Conservation (phyloP, 495 filamentous ascomycete species). For the Pseudotulostoma volvatum region DNA sequence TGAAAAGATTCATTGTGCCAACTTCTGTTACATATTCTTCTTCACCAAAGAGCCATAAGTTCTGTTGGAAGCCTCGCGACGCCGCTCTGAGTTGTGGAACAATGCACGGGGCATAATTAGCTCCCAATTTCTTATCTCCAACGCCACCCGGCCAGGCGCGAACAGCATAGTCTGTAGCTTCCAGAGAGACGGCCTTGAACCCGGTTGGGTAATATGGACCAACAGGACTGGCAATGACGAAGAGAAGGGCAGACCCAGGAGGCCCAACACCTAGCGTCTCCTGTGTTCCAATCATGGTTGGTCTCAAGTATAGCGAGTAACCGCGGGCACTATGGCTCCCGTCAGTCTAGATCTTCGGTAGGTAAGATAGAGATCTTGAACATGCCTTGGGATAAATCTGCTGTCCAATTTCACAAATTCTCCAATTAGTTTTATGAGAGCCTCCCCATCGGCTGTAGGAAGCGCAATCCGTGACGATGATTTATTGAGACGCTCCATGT, state of each 20-base stretch:
- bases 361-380: constrained; percentile 2
- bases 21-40: constrained; percentile 93
- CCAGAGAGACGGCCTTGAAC: constrained; percentile 88
- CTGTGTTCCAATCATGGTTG: constrained; percentile 95
- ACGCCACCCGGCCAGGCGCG: constrained; percentile 96
- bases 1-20: constrained; percentile 96
- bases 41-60: constrained; percentile 89
- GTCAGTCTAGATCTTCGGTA: too few relatives aligned
- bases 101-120: constrained; percentile 95
- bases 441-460: constrained; percentile 57
- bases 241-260: constrained; percentile 80
- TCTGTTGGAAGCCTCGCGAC: constrained; percentile 85
- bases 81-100: constrained; percentile 84
- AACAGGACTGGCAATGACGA: constrained; percentile 88
- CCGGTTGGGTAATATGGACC: constrained; percentile 96
- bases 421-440: constrained; percentile 63
- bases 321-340: constrained; percentile 49
- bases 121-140: constrained; percentile 92
- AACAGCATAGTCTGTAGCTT: constrained; percentile 86
- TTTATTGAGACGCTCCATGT: constrained; percentile 86
- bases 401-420: constrained; percentile 65
- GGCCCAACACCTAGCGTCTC: constrained; percentile 79
- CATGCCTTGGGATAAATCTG: constrained; percentile 68
- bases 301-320: constrained; percentile 87
- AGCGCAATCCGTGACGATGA: constrained; percentile 81